phyloP scores from a whole-genome alignment of 345 rosid species.

The Alliaria petiolata region DNA sequence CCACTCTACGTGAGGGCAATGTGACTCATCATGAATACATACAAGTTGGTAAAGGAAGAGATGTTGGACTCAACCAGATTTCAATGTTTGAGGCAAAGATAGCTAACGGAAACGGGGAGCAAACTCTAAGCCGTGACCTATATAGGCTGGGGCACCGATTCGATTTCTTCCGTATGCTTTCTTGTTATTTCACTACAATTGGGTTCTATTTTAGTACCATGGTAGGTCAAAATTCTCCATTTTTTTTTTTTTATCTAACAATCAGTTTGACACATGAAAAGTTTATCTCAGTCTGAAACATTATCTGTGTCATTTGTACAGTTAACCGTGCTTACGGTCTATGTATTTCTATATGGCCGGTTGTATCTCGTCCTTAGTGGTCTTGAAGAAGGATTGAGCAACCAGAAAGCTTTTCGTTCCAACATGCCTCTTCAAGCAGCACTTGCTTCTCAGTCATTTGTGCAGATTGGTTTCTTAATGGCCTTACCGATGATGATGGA shows the following conservation, averaged over 20 bases:
- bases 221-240: conserved; percentile 37
- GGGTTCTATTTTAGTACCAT: conserved; percentile 87
- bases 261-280: not conserved
- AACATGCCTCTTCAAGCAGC: conserved; percentile 57
- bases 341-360: conserved; percentile 60
- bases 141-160: conserved; percentile 82
- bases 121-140: conserved; percentile 81
- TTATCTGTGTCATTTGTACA: conserved; percentile 21
- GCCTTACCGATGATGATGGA: conserved; percentile 81
- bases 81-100: conserved; percentile 94
- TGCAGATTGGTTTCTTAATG: conserved; percentile 65
- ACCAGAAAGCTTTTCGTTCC: conserved; percentile 33
- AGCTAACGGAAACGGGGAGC: conserved; percentile 89
- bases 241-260: not conserved
- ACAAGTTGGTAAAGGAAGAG: conserved; percentile 95
- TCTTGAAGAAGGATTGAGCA: conserved; percentile 50
- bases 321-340: conserved; percentile 61
- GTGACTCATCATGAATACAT: conserved; percentile 93
- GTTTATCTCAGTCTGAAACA: not conserved
- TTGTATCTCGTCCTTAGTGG: conserved; percentile 61
- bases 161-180: conserved; percentile 91
- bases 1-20: conserved; percentile 84
- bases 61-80: conserved; percentile 93
- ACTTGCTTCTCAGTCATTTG: conserved; percentile 65
- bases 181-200: conserved; percentile 79